Conservation (phyloP, 768 basidiomycete species). For the Mycena sanguinolenta region DNA sequence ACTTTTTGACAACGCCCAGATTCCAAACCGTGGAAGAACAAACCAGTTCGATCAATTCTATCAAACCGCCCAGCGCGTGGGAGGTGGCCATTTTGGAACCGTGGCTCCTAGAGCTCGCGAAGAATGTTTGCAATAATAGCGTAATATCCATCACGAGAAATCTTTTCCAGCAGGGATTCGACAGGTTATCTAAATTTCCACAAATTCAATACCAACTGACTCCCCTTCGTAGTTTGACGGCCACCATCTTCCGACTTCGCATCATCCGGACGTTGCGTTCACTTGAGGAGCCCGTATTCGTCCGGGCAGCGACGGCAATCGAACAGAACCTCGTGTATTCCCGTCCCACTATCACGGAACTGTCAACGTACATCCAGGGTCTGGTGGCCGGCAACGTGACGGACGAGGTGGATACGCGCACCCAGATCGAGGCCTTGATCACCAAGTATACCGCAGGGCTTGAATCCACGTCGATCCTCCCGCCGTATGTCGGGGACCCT, state of each 20-base stretch:
- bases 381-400: too few relatives aligned
- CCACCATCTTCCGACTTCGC: constrained; percentile 41
- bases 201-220: neutral
- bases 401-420: too few relatives aligned
- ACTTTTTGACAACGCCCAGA: constrained; percentile 29
- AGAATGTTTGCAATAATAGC: constrained; percentile 23
- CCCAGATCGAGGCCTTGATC: too few relatives aligned
- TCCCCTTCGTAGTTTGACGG: constrained; percentile 40
- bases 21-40: constrained; percentile 46
- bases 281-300: neutral
- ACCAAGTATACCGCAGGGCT: too few relatives aligned
- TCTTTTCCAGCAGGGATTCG: constrained; percentile 37
- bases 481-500: too few relatives aligned
- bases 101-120: constrained; percentile 43
- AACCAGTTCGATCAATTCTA: constrained; percentile 33
- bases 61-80: constrained; percentile 45
- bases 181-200: constrained; percentile 12
- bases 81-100: constrained; percentile 36
- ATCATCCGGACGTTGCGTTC: neutral
- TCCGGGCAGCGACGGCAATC: neutral
- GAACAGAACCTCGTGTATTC: constrained; percentile 1
- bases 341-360: neutral
- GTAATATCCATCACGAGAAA: constrained; percentile 10
- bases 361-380: too few relatives aligned
- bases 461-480: too few relatives aligned